Percentiles rank a stretch among this genome's conserved stretches.
Evolutionary conservation across 2,329 filamentous ascomycete species (phyloP).

Genomic region (Arthroderma uncinatum): DNA sequence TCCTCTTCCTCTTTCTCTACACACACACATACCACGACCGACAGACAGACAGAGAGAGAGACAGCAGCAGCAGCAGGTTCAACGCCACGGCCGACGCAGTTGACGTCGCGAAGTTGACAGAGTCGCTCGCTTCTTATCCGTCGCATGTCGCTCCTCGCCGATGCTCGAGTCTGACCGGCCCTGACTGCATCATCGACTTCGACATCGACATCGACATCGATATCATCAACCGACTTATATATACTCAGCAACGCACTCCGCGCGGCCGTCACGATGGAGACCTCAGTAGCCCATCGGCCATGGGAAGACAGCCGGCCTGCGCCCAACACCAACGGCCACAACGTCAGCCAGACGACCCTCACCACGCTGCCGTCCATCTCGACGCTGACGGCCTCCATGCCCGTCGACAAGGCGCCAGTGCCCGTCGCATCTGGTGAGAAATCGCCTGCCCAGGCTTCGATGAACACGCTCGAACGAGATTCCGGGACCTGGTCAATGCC

Average conservation of each 20-base stretch:
- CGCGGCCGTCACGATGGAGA: not conserved
- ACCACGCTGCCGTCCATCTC: slow-evolving; percentile 40
- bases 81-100: not conserved
- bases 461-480: slow-evolving; percentile 42
- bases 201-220: not conserved
- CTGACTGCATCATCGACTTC: not conserved
- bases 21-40: slow-evolving; percentile 3
- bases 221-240: too few relatives aligned
- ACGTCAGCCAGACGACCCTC: slow-evolving; percentile 30
- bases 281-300: slow-evolving; percentile 32
- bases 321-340: slow-evolving; percentile 21
- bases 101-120: not conserved
- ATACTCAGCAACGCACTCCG: too few relatives aligned
- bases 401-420: slow-evolving; percentile 16
- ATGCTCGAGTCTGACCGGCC: not conserved
- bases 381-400: slow-evolving; percentile 37
- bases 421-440: slow-evolving; percentile 28
- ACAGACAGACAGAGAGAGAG: too few relatives aligned
- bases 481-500: slow-evolving; percentile 51
- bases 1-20: slow-evolving; percentile 1
- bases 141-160: slow-evolving; percentile 3
- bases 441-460: slow-evolving; percentile 31
- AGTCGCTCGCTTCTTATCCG: not conserved
- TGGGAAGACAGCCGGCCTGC: slow-evolving; percentile 30
- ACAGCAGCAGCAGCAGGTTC: too few relatives aligned